Conservation (phyloP, 257 asterid genomes). For the Lithospermum erythrorhizon region DNA sequence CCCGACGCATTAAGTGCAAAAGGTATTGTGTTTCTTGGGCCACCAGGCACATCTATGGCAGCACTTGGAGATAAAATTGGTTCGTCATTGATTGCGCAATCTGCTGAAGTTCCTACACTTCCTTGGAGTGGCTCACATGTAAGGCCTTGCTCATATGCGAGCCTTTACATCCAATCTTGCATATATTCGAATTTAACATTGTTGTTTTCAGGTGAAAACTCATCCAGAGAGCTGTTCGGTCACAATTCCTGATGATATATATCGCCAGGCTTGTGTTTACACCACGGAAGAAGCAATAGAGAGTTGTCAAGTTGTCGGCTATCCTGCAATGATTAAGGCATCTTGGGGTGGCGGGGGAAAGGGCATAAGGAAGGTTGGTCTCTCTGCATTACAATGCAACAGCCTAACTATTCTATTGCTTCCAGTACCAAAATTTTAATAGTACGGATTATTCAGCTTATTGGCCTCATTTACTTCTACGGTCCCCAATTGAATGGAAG, state of each 20-base stretch:
- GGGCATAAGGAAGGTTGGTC: conserved; percentile 94
- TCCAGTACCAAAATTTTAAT: conserved; percentile 2
- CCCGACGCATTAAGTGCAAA: conserved; percentile 85
- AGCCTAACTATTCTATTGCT: conserved; percentile 3
- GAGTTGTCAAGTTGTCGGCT: conserved; percentile 94
- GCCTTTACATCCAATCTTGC: conserved; percentile 5
- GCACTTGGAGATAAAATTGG: conserved; percentile 99
- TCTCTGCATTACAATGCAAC: conserved; percentile 6
- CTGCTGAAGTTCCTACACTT: conserved; percentile 97
- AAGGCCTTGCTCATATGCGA: conserved; percentile 17
- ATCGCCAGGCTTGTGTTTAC: conserved; percentile 84
- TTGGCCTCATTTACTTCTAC: neutral
- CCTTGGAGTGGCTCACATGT: conserved; percentile 99
- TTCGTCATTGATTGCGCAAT: conserved; percentile 94
- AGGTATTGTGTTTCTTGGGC: conserved; percentile 86
- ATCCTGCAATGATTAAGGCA: conserved; percentile 99
- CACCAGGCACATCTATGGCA: conserved; percentile 85
- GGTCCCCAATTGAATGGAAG: too few species aligned
- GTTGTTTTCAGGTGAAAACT: conserved; percentile 60
- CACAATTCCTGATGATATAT: conserved; percentile 67
- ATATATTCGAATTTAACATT: conserved; percentile 11
- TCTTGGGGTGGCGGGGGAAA: conserved; percentile 99
- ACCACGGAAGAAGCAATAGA: conserved; percentile 93
- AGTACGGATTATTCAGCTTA: neutral
- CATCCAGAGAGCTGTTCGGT: conserved; percentile 68